Evolutionary conservation across 106 monocot genomes (phyloP).

Genomic region (Acanthochlamys bracteata): DNA sequence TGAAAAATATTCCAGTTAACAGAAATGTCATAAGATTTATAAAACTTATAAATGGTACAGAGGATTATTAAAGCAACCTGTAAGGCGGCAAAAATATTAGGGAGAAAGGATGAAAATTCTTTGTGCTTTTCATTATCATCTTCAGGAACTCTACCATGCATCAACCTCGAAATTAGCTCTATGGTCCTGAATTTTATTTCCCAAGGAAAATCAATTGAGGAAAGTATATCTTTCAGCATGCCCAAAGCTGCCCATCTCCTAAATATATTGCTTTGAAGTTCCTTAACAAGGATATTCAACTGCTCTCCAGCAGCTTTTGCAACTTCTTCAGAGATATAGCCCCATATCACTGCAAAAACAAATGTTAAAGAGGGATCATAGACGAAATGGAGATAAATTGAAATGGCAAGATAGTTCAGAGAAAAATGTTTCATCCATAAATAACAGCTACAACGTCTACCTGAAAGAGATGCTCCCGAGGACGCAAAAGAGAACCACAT

Average conservation of each 20-base stretch:
- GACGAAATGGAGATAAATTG: not conserved
- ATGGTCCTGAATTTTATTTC: conserved; percentile 53
- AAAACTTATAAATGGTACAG: not conserved
- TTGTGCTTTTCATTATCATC: conserved; percentile 16
- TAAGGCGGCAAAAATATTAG: conserved; percentile 49
- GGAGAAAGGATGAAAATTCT: conserved; percentile 36
- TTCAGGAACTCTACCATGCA: conserved; percentile 21
- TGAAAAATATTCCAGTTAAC: conserved; percentile 5
- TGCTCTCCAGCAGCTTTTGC: conserved; percentile 51
- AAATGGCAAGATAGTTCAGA: not conserved
- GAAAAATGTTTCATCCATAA: no score
- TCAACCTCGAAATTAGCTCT: conserved; percentile 46
- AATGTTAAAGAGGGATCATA: not conserved
- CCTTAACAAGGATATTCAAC: conserved; percentile 21
- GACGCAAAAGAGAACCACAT: conserved; percentile 43
- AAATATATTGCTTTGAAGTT: conserved; percentile 25
- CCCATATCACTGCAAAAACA: conserved; percentile 69
- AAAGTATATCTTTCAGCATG: conserved; percentile 46
- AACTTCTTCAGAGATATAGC: conserved; percentile 48
- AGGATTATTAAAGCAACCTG: conserved; percentile 51
- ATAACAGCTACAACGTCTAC: conserved; percentile 13
- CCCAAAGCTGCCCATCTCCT: conserved; percentile 57
- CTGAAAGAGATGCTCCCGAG: conserved; percentile 77
- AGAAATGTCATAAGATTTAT: conserved; percentile 1
- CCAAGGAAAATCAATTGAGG: conserved; percentile 63